Evolutionary conservation across 202 grass and related monocot genomes (phyloP).

Genomic region (Panicum hallii): DNA sequence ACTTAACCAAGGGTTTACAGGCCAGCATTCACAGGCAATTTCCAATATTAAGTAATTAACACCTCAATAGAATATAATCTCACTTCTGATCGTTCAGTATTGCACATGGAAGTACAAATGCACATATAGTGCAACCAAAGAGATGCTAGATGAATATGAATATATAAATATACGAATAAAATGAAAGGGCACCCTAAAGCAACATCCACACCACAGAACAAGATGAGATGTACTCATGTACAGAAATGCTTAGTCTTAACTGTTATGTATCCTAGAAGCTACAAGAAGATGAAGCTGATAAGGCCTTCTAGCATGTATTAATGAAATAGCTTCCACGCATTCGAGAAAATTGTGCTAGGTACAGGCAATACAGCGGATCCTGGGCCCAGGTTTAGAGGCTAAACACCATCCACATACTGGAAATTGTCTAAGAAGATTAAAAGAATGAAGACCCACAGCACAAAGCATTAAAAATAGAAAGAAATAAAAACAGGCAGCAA

Average conservation of each 20-base stretch:
- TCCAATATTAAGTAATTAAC: slow-evolving; percentile 1
- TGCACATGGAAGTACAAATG: background rate
- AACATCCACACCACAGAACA: background rate
- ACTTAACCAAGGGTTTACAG: slow-evolving; percentile 1
- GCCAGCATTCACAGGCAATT: background rate
- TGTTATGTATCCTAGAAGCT: background rate
- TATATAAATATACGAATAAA: background rate
- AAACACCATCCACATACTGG: background rate
- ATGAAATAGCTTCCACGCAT: background rate
- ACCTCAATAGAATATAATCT: slow-evolving; percentile 6
- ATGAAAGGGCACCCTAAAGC: background rate
- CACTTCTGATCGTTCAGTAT: background rate
- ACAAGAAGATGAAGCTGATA: background rate
- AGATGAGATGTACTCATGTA: background rate
- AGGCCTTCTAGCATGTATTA: background rate
- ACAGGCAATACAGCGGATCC: background rate
- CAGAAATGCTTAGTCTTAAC: background rate
- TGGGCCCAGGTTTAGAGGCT: background rate
- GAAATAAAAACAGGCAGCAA: too few relatives aligned
- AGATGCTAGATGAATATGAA: background rate
- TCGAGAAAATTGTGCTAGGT: background rate
- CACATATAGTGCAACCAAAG: slow-evolving; percentile 3
- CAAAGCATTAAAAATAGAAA: background rate
- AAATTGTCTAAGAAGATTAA: background rate
- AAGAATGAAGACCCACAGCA: background rate